Percentiles rank a stretch among this genome's conserved stretches.
Conservation (phyloP, 1,139 yeast genomes). For the Pichia sp. region DNA sequence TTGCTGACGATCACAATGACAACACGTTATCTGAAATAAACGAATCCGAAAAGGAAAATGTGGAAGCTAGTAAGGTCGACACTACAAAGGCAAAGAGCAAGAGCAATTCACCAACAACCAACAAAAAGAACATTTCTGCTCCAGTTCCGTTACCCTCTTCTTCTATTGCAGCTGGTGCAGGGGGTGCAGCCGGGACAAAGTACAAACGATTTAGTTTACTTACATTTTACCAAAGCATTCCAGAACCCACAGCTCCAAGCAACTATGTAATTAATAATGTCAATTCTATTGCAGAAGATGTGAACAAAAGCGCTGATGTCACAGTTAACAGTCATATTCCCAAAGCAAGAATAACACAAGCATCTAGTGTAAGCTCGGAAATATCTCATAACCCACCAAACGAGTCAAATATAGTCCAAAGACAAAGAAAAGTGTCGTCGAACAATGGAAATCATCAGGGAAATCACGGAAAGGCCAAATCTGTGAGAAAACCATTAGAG, state of each 20-base stretch:
- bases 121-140: background rate
- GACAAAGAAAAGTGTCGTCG: conserved; percentile 8
- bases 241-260: conserved; percentile 21
- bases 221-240: conserved; percentile 41
- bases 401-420: background rate
- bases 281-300: conserved; percentile 5
- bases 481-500: conserved; percentile 38
- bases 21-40: conserved; percentile 21
- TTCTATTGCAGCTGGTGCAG: background rate
- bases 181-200: conserved; percentile 19
- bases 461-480: background rate
- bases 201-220: conserved; percentile 47
- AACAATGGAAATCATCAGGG: conserved; percentile 1
- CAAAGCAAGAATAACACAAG: background rate
- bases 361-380: background rate
- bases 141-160: background rate
- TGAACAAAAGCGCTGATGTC: background rate
- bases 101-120: background rate
- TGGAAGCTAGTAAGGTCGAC: background rate
- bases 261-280: conserved; percentile 9
- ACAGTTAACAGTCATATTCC: background rate
- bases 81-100: background rate
- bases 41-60: conserved; percentile 15
- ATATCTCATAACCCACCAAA: background rate
- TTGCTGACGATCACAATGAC: conserved; percentile 17